phyloP scores from a whole-genome alignment of 176 grass and related monocot species.

The Phoenix dactylifera region DNA sequence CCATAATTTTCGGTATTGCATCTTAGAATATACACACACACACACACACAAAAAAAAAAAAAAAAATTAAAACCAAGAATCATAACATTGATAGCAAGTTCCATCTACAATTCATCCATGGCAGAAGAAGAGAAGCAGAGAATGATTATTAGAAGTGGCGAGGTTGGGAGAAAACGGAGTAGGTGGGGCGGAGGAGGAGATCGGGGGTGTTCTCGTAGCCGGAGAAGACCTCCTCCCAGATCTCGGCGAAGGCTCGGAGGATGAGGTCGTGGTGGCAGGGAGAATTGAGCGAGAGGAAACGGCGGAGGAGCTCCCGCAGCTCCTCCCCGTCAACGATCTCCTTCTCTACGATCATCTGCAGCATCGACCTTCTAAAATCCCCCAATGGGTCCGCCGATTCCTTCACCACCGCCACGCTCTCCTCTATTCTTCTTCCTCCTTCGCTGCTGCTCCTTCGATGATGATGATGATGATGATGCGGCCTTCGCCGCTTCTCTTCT shows the following conservation, averaged over 20 bases:
- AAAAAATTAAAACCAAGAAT: too few relatives aligned
- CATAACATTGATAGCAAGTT: too few relatives aligned
- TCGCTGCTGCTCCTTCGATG: constrained; percentile 31
- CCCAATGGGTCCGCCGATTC: constrained; percentile 64
- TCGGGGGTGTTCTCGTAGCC: constrained; percentile 36
- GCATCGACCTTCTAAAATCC: constrained; percentile 89
- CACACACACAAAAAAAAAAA: too few relatives aligned
- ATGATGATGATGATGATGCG: too few relatives aligned
- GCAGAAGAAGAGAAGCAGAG: too few relatives aligned
- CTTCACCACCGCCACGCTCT: constrained; percentile 78
- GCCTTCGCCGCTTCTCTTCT: too few relatives aligned
- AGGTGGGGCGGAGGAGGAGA: constrained; percentile 16
- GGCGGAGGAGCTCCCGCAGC: constrained; percentile 54
- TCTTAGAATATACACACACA: too few relatives aligned
- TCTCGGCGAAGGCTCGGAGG: constrained; percentile 70
- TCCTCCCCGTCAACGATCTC: constrained; percentile 57
- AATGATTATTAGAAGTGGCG: neutral
- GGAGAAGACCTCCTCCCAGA: constrained; percentile 82
- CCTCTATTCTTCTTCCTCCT: constrained; percentile 32
- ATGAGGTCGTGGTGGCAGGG: constrained; percentile 67
- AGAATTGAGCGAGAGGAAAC: constrained; percentile 77
- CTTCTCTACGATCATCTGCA: constrained; percentile 84
- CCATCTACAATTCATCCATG: too few relatives aligned
- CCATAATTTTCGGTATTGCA: too few relatives aligned
- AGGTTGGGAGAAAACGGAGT: neutral